Evolutionary conservation across 148 eudicot species (phyloP).

Genomic region (Cornus kousa): DNA sequence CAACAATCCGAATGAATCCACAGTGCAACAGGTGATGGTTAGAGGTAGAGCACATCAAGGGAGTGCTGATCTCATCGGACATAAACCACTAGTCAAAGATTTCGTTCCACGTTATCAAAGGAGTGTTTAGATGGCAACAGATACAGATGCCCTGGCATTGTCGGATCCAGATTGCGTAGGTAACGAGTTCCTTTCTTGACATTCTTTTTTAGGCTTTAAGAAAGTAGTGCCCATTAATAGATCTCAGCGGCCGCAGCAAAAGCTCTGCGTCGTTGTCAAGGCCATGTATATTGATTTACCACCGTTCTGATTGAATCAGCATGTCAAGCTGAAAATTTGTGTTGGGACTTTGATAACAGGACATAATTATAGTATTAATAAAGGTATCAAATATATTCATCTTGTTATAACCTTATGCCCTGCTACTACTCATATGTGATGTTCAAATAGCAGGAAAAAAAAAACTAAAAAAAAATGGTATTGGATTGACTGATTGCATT

Average conservation of each 20-base stretch:
- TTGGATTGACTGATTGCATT: no score
- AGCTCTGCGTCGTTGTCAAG: not conserved
- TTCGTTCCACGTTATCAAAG: constrained; percentile 24
- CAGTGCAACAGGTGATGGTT: constrained; percentile 16
- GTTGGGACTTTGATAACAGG: not conserved
- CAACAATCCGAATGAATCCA: constrained; percentile 25
- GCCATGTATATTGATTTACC: not conserved
- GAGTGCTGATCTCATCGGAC: constrained; percentile 27
- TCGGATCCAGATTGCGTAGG: not conserved
- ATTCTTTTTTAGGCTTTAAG: not conserved
- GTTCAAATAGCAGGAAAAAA: no score
- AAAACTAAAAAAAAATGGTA: no score
- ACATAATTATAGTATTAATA: not conserved
- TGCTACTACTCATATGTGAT: no score
- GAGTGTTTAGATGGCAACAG: constrained; percentile 19
- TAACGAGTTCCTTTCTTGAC: not conserved
- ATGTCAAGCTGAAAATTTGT: not conserved
- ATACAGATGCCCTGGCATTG: not conserved
- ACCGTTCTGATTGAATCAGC: not conserved
- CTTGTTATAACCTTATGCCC: not conserved
- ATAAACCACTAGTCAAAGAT: constrained; percentile 19
- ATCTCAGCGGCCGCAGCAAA: not conserved
- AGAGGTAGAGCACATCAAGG: constrained; percentile 30
- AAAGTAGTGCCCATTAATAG: not conserved
- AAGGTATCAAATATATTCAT: not conserved